Conservation (phyloP, 2,329 filamentous ascomycete species). For the Monilinia polystroma region DNA sequence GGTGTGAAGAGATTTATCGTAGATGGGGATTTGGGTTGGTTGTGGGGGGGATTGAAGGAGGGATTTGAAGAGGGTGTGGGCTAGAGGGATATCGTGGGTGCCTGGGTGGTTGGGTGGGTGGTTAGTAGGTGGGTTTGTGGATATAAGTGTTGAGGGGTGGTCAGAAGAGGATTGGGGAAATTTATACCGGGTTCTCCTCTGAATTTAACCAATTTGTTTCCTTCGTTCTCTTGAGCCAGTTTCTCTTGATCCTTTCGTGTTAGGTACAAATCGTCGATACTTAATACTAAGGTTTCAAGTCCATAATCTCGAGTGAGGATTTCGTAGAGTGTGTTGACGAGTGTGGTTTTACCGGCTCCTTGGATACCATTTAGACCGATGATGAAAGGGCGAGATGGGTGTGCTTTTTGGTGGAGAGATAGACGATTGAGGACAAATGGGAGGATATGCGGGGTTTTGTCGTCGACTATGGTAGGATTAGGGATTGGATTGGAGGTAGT, state of each 20-base stretch:
- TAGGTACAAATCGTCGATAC: constrained; percentile 70
- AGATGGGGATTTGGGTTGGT: constrained; percentile 55
- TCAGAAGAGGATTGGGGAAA: neutral
- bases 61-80: constrained; percentile 51
- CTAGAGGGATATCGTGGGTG: constrained; percentile 65
- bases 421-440: constrained; percentile 70
- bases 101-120: constrained; percentile 45
- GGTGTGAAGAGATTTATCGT: constrained; percentile 64
- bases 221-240: constrained; percentile 52
- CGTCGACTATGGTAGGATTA: constrained; percentile 59
- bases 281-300: constrained; percentile 57
- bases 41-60: constrained; percentile 46
- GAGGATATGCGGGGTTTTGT: constrained; percentile 75
- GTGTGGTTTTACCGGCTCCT: constrained; percentile 87
- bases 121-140: constrained; percentile 6
- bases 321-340: constrained; percentile 64
- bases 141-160: neutral
- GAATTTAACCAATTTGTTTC: constrained; percentile 63
- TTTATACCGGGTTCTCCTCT: constrained; percentile 60
- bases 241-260: constrained; percentile 55
- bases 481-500: neutral
- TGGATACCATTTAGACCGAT: constrained; percentile 90
- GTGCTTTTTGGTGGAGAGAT: constrained; percentile 47
- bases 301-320: constrained; percentile 53
- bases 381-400: constrained; percentile 62